Conservation (phyloP, 306 rosid genomes). For the Prinsepia uniflora region DNA sequence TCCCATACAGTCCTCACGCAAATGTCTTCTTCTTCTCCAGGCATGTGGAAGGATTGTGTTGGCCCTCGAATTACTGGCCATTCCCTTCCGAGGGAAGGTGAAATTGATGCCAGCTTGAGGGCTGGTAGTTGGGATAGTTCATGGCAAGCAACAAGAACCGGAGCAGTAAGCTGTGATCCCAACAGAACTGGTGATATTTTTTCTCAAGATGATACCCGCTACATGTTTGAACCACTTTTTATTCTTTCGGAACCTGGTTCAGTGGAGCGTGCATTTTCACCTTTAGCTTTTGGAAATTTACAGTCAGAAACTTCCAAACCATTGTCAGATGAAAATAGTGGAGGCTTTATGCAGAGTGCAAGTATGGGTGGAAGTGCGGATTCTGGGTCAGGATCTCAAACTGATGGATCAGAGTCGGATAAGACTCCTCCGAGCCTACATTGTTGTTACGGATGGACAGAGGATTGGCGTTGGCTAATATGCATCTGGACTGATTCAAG, state of each 20-base stretch:
- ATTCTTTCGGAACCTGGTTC: conserved; percentile 96
- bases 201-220: conserved; percentile 69
- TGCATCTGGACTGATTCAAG: conserved; percentile 97
- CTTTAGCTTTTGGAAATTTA: conserved; percentile 45
- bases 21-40: conserved; percentile 77
- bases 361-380: conserved; percentile 59
- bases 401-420: conserved; percentile 71
- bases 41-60: conserved; percentile 93
- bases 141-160: conserved; percentile 80
- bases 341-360: conserved; percentile 52
- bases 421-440: conserved; percentile 88
- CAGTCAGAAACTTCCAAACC: conserved; percentile 70
- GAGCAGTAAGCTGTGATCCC: conserved; percentile 70
- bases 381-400: conserved; percentile 56
- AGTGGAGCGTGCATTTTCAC: conserved; percentile 71
- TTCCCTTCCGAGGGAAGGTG: conserved; percentile 91
- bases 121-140: conserved; percentile 85
- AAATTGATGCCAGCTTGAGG: conserved; percentile 90
- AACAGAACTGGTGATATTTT: conserved; percentile 67
- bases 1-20: conserved; percentile 76
- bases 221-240: conserved; percentile 97
- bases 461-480: conserved; percentile 99
- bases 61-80: conserved; percentile 86
- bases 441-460: conserved; percentile 99
- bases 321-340: conserved; percentile 72